These are phyloP conservation scores for Nyctanthes arbortristis DNA, from an alignment of 257 asterid species.

Conservation along the genomic window DNA sequence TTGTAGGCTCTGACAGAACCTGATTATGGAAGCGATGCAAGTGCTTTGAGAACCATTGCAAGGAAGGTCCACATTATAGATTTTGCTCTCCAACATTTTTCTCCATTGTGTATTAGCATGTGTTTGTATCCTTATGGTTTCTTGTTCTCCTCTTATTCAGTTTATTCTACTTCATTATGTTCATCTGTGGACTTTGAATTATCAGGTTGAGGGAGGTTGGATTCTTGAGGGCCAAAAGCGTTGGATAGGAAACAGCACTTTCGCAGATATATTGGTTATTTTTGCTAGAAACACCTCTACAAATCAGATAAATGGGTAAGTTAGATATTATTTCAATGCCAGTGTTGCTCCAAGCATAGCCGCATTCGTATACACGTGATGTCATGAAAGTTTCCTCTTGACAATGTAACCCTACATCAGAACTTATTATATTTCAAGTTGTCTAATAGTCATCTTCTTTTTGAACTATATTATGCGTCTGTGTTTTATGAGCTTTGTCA, in stretches of 20 bases:
- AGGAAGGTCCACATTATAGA: slow-evolving; percentile 58
- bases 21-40: slow-evolving; percentile 97
- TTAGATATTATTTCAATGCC: not conserved
- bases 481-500: slow-evolving; percentile 2
- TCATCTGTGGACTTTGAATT: slow-evolving; percentile 22
- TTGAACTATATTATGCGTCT: not conserved
- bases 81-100: slow-evolving; percentile 11
- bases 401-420: not conserved
- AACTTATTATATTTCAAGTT: slow-evolving; percentile 3
- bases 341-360: no score
- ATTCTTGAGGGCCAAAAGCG: slow-evolving; percentile 94
- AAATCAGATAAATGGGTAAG: slow-evolving; percentile 90
- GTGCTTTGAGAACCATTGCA: slow-evolving; percentile 81
- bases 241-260: slow-evolving; percentile 98
- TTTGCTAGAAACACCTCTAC: slow-evolving; percentile 79
- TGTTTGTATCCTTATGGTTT: not conserved
- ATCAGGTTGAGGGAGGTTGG: slow-evolving; percentile 98
- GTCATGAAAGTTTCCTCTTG: not conserved
- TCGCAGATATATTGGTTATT: slow-evolving; percentile 80
- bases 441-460: not conserved
- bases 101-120: not conserved
- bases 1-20: slow-evolving; percentile 91
- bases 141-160: slow-evolving; percentile 1
- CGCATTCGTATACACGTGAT: not conserved
- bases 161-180: not conserved